Evolutionary conservation across 495 filamentous ascomycete genomes (phyloP), one percentile per base, ranked within the genome.

Genomic region (Penicillium malachiteum): DNA sequence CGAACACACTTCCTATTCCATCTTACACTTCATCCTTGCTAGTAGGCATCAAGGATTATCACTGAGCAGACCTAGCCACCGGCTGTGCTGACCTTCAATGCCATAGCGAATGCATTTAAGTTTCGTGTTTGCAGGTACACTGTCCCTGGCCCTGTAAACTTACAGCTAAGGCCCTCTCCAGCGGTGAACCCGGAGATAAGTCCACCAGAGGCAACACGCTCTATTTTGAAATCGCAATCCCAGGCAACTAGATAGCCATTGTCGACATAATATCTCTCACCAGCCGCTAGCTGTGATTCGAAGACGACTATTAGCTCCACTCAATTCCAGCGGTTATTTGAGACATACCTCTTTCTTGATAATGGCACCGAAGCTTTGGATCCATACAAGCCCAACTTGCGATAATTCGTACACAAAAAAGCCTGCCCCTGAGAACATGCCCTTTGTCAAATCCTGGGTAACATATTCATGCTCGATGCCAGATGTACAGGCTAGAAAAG

Each of bases 221-320:
- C 90, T 43, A 97, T 83, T 7, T 62, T 64, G 64, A 97, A 98
- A 57, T 95, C 89, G 69, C 90, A 93, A 64, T 97, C 97, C 94
- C 94, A 98, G 5, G 94, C 95, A 1, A 98, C 92, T 6, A 98
- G 77, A 58, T 98, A 92, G 9, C 92, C 93, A 63, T 98, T 98
- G 63, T 98, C 92, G 48, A 98, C 85, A 53, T 91, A 88, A 69
- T 96, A 98, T 52, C 84, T 84, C 65, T 97, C 93, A 3, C 84
- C 84, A 7, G 88, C 84, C 32, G 72, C 76, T 18, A 96, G 80
- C 87, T 94, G 26, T 30, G 54, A 35, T 38, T 43, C 5, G 5
- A 8, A 32, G 12, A 35, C 5, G 0, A 5, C 21, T 26, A 14
- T 43, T 44, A 34, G 37, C 14, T 26, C 21, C 21, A n/a, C 7